phyloP scores from a whole-genome alignment of 805 yeast species.

The Starmera caribaea region DNA sequence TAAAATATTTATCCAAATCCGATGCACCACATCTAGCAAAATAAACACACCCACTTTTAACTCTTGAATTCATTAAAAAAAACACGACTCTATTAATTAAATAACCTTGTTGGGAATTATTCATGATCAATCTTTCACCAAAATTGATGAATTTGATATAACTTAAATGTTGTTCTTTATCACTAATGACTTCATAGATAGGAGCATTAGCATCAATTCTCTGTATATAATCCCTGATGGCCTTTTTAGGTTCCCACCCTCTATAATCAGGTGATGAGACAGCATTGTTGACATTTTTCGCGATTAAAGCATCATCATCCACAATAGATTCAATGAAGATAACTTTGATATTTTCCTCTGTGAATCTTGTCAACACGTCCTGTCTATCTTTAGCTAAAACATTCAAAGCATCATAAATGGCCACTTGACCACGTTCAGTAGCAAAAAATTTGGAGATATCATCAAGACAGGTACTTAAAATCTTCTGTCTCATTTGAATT shows the following conservation, averaged over 20 bases:
- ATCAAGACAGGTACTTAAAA: constrained; percentile 51
- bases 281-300: constrained; percentile 76
- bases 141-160: constrained; percentile 85
- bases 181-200: constrained; percentile 61
- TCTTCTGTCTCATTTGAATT: constrained; percentile 40
- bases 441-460: constrained; percentile 68
- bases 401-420: constrained; percentile 92
- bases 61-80: constrained; percentile 83
- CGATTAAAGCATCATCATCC: constrained; percentile 59
- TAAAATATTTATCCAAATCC: constrained; percentile 42
- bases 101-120: constrained; percentile 80
- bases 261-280: constrained; percentile 79
- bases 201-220: constrained; percentile 62
- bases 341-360: constrained; percentile 55
- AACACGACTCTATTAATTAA: constrained; percentile 84
- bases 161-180: constrained; percentile 40
- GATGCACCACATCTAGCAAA: constrained; percentile 73
- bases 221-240: constrained; percentile 66
- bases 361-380: constrained; percentile 44
- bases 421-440: constrained; percentile 82
- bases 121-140: constrained; percentile 74
- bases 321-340: constrained; percentile 83
- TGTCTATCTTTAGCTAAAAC: constrained; percentile 63
- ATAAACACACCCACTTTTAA: constrained; percentile 82
- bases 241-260: constrained; percentile 65